Evolutionary conservation across 1,284 basidiomycete genomes (phyloP).

Genomic region (Tilletia caries): DNA sequence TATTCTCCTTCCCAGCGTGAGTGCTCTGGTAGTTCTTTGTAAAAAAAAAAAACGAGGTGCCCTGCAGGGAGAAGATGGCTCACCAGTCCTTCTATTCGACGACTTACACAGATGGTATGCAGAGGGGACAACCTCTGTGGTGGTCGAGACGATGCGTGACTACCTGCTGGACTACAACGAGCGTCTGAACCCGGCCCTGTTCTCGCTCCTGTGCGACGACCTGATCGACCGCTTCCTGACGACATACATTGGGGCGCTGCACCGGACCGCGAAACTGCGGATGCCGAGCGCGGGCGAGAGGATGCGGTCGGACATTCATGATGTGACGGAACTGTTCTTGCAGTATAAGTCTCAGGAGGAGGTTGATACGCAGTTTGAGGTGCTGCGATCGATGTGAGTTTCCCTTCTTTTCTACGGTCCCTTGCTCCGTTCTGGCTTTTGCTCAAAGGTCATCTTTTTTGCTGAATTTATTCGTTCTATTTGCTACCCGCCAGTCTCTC

Average conservation of each 20-base stretch:
- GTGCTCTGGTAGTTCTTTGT: no score
- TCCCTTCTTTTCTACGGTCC: background rate
- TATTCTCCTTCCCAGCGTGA: conserved; percentile 78
- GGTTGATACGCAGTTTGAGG: conserved; percentile 76
- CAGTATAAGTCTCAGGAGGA: conserved; percentile 75
- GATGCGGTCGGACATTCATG: conserved; percentile 76
- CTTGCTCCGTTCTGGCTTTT: background rate
- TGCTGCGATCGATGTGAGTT: conserved; percentile 65
- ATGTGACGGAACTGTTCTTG: conserved; percentile 76
- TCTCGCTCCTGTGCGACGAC: conserved; percentile 89
- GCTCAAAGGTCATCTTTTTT: background rate
- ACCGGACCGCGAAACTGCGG: conserved; percentile 77
- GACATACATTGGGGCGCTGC: conserved; percentile 81
- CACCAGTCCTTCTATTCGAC: background rate
- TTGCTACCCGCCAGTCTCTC: conserved; percentile 63
- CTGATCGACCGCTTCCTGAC: conserved; percentile 87
- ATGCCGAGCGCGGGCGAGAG: conserved; percentile 79
- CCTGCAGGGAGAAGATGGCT: no score
- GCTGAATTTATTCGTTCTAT: background rate
- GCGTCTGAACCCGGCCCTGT: conserved; percentile 83
- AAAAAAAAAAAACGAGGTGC: background rate
- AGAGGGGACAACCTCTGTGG: conserved; percentile 72
- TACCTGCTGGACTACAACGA: conserved; percentile 89
- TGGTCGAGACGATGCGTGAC: conserved; percentile 92
- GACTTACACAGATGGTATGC: conserved; percentile 56